Conservation (phyloP, 371 early-diverging fungal species). For the Dichotomocladium elegans region DNA sequence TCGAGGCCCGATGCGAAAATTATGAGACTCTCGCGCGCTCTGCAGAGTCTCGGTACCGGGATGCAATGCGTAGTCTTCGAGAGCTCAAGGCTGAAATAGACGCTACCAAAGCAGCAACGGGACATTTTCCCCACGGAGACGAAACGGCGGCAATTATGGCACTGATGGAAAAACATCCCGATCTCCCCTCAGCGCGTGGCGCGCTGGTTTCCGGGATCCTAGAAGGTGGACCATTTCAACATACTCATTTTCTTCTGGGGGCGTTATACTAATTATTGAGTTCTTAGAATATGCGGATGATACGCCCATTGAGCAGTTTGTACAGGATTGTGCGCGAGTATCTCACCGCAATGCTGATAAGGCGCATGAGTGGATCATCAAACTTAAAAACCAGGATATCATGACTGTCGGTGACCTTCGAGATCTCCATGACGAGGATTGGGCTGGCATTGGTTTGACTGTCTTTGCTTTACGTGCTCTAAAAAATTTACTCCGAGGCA, state of each 20-base stretch:
- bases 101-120: not conserved
- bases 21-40: conserved; percentile 25
- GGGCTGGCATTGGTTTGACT: conserved; percentile 76
- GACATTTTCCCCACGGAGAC: too few species aligned
- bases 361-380: conserved; percentile 70
- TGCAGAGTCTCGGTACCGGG: conserved; percentile 35
- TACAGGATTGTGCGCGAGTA: conserved; percentile 64
- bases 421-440: conserved; percentile 76
- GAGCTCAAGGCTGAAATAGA: conserved; percentile 8
- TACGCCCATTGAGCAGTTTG: conserved; percentile 65
- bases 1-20: conserved; percentile 31
- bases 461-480: conserved; percentile 86
- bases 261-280: too few species aligned
- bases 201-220: conserved; percentile 38
- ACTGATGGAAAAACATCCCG: too few species aligned
- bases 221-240: too few species aligned
- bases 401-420: conserved; percentile 82
- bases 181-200: conserved; percentile 23
- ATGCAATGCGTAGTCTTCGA: conserved; percentile 26
- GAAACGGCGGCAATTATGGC: too few species aligned
- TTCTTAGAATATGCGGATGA: conserved; percentile 66
- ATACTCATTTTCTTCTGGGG: too few species aligned
- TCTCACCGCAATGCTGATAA: conserved; percentile 71
- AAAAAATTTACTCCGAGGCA: conserved; percentile 66
- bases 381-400: conserved; percentile 73